These are phyloP conservation scores for Epichloe hybrida DNA, from an alignment of 2,329 filamentous ascomycete genomes.

Conservation along the genomic window DNA sequence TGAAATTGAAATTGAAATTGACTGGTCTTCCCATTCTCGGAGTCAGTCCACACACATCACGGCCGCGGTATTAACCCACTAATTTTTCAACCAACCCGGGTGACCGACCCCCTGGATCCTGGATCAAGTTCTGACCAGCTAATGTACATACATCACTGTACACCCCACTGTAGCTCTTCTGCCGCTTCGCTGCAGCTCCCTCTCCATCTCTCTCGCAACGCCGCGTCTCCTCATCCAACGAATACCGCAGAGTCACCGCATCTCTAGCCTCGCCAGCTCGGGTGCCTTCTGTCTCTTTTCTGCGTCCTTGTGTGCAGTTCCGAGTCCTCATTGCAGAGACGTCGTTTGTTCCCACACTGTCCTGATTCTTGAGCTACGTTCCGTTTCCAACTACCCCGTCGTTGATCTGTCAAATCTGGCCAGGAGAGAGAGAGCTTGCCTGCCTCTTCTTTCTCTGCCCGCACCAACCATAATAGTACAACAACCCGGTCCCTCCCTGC, in stretches of 20 bases:
- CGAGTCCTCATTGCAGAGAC: not conserved
- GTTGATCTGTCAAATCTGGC: not conserved
- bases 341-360: not conserved
- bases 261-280: slow-evolving; percentile 2
- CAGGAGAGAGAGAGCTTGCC: not conserved
- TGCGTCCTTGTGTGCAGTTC: not conserved
- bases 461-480: not conserved
- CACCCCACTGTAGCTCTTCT: not conserved
- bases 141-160: too few relatives aligned
- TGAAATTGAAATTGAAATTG: too few relatives aligned
- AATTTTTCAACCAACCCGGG: too few relatives aligned
- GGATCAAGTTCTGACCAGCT: too few relatives aligned
- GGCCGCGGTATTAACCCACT: too few relatives aligned
- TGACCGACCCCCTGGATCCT: too few relatives aligned
- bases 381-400: not conserved
- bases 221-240: not conserved
- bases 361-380: not conserved
- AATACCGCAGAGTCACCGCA: not conserved
- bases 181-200: not conserved
- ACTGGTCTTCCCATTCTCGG: too few relatives aligned
- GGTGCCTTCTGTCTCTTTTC: not conserved
- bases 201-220: not conserved
- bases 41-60: too few relatives aligned
- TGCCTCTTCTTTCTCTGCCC: not conserved
- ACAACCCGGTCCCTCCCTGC: not conserved